phyloP scores from a whole-genome alignment of 352 stramenopile species.

The Globisporangium irregulare region DNA sequence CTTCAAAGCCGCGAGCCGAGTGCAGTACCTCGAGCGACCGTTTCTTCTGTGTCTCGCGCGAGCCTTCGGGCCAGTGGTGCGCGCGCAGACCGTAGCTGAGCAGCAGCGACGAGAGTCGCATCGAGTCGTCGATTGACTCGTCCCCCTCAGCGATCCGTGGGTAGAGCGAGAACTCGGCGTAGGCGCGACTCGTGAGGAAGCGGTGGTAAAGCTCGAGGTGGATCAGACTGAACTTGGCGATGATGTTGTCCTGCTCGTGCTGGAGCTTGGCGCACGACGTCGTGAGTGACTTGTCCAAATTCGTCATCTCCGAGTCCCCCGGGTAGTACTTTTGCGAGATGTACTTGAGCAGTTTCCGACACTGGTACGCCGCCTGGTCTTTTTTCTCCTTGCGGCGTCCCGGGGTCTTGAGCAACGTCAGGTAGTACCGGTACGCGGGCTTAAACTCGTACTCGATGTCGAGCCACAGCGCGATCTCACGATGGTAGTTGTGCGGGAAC shows the following conservation, averaged over 20 bases:
- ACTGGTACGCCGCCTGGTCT: slow-evolving; percentile 58
- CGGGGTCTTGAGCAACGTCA: slow-evolving; percentile 51
- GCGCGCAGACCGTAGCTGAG: slow-evolving; percentile 81
- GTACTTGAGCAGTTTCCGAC: slow-evolving; percentile 74
- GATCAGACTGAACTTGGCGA: slow-evolving; percentile 84
- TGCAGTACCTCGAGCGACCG: slow-evolving; percentile 68
- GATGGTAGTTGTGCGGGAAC: slow-evolving; percentile 87
- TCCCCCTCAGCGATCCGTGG: slow-evolving; percentile 42
- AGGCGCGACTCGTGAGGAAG: slow-evolving; percentile 80
- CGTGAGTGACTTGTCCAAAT: slow-evolving; percentile 63
- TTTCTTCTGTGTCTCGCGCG: slow-evolving; percentile 47
- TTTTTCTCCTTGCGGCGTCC: slow-evolving; percentile 47
- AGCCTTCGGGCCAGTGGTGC: slow-evolving; percentile 70
- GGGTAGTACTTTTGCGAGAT: slow-evolving; percentile 86
- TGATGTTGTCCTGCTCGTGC: slow-evolving; percentile 77
- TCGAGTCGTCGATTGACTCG: slow-evolving; percentile 73
- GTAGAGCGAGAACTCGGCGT: slow-evolving; percentile 85
- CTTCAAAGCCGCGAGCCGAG: slow-evolving; percentile 64
- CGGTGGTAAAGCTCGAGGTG: slow-evolving; percentile 84
- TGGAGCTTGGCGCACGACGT: slow-evolving; percentile 63
- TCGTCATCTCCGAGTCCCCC: slow-evolving; percentile 69
- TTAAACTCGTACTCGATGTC: slow-evolving; percentile 90
- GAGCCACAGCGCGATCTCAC: slow-evolving; percentile 81
- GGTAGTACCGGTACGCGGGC: slow-evolving; percentile 71
- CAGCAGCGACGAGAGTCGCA: slow-evolving; percentile 63